A percentile compares a stretch with the other conserved stretches of the same genome.
phyloP scores from a whole-genome alignment of 768 basidiomycete species.

The Calocybe cyanea region DNA sequence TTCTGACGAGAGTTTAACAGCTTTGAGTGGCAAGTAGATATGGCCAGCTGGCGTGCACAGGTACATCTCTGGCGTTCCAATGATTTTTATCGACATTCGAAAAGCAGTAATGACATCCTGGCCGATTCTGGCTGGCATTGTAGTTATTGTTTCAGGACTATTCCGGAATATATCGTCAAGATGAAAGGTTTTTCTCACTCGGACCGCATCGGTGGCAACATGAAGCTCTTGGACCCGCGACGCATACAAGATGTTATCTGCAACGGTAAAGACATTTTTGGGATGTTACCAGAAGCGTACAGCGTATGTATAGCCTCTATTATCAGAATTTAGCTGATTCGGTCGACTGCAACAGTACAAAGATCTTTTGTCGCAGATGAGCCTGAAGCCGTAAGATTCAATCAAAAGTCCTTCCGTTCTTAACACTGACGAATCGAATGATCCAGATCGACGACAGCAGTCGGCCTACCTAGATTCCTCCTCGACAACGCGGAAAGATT shows the following conservation, averaged over 20 bases:
- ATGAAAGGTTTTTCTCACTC: slow-evolving; percentile 62
- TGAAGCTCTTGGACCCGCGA: slow-evolving; percentile 42
- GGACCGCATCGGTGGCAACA: slow-evolving; percentile 50
- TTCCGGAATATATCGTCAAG: slow-evolving; percentile 55
- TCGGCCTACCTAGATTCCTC: slow-evolving; percentile 49
- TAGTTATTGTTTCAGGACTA: slow-evolving; percentile 60
- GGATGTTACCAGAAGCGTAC: slow-evolving; percentile 63
- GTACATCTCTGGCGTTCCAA: slow-evolving; percentile 43
- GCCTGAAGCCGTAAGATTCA: slow-evolving; percentile 44
- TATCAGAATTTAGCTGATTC: background rate
- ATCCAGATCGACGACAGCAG: slow-evolving; percentile 39
- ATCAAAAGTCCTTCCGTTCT: background rate
- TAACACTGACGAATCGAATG: background rate
- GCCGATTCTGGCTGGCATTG: slow-evolving; percentile 71
- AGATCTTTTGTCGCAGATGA: slow-evolving; percentile 50
- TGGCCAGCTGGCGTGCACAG: slow-evolving; percentile 53
- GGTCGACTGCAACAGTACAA: slow-evolving; percentile 36
- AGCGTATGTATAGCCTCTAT: slow-evolving; percentile 32
- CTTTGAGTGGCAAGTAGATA: slow-evolving; percentile 56
- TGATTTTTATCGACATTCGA: slow-evolving; percentile 46
- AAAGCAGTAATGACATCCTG: slow-evolving; percentile 42
- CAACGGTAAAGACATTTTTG: slow-evolving; percentile 57
- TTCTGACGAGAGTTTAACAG: slow-evolving; percentile 20
- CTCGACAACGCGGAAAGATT: slow-evolving; percentile 47
- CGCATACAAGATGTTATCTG: slow-evolving; percentile 59